A percentile compares a stretch with the other conserved stretches of the same genome.
phyloP scores from a whole-genome alignment of 2,329 filamentous ascomycete species.

The Epichloe coenophiala region DNA sequence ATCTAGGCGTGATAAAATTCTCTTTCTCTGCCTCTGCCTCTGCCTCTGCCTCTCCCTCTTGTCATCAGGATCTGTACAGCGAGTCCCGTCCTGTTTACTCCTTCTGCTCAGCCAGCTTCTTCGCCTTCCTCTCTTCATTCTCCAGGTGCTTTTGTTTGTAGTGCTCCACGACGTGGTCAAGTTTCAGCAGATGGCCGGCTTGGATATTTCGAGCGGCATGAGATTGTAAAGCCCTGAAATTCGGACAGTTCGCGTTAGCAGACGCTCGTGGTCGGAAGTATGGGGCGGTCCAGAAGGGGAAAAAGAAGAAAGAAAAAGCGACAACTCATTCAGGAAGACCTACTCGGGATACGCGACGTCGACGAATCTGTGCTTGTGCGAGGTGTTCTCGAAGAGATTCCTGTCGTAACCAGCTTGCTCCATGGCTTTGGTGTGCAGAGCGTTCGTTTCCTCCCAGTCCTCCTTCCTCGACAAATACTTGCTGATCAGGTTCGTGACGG shows the following conservation, averaged over 20 bases:
- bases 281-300: background rate
- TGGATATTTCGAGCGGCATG: slow-evolving; percentile 39
- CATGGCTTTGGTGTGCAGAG: slow-evolving; percentile 34
- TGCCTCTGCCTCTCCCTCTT: too few species aligned
- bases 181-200: slow-evolving; percentile 39
- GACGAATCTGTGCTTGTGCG: slow-evolving; percentile 29
- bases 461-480: slow-evolving; percentile 33
- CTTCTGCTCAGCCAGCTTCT: slow-evolving; percentile 30
- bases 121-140: slow-evolving; percentile 41
- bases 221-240: slow-evolving; percentile 32
- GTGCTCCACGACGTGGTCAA: slow-evolving; percentile 44
- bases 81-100: slow-evolving; percentile 12
- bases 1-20: background rate
- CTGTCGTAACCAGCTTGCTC: slow-evolving; percentile 46
- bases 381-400: slow-evolving; percentile 36
- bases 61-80: background rate
- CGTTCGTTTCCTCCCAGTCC: slow-evolving; percentile 39
- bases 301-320: background rate
- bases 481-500: slow-evolving; percentile 31
- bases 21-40: background rate
- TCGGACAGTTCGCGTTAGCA: background rate
- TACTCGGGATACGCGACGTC: slow-evolving; percentile 47
- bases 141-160: slow-evolving; percentile 40
- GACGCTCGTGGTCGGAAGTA: too few species aligned
- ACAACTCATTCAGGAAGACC: slow-evolving; percentile 14